Base-by-base conservation (phyloP, 495 filamentous ascomycete genomes). In the Penicillium dipodomyicola region DNA sequence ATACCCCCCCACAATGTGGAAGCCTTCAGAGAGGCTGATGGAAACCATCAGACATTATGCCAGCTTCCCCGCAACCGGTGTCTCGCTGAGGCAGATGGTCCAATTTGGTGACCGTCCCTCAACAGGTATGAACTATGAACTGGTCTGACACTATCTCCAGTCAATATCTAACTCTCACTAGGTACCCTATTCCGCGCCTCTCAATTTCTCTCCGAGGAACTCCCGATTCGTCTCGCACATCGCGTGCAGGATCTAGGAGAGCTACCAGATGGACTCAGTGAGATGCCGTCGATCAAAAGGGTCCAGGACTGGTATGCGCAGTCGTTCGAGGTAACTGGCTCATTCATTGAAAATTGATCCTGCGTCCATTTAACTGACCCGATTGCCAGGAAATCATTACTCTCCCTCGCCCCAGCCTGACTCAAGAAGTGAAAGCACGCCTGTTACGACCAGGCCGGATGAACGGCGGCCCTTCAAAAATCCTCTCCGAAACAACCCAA, bases 291-390 rank as follows among this genome's bases (percentile, higher is more conserved):
- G 15, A 97, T 98, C 53, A 87, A 88, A 71, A 92, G 86, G 70
- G 94, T 98, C 50, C 84, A 89, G 72, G 92, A 97, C 61, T 98
- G 94, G 94, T 98, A 98, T 74, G 95, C 94, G 58, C 95, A 98
- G 76, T 97, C 95, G 50, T 97, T 98, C 69, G 93, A 98, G 85
- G 93, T 97, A 83, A 60, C 70, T 61, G 44, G 3, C 8, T 61
- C 56, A 59, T 37, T 33, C 22, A 44, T 37, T 17, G 20, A 47
- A 4, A 15, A 3, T 33, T 37, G 49, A 5, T 15, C 35, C 10
- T n/a, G 60, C 49, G 53, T 42, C 59, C 57, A 62, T 25, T 25
- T 53, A 39, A 48, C 29, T 52, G 25, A 48, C 25, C 17, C 19
- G 17, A 6, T 37, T 20, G 9, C 52, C 64, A 96, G 91, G 94